A percentile compares a stretch with the other conserved stretches of the same genome.
These are phyloP conservation scores for Aspergillus wentii DNA, from an alignment of 495 filamentous ascomycete genomes.

Conservation along the genomic window DNA sequence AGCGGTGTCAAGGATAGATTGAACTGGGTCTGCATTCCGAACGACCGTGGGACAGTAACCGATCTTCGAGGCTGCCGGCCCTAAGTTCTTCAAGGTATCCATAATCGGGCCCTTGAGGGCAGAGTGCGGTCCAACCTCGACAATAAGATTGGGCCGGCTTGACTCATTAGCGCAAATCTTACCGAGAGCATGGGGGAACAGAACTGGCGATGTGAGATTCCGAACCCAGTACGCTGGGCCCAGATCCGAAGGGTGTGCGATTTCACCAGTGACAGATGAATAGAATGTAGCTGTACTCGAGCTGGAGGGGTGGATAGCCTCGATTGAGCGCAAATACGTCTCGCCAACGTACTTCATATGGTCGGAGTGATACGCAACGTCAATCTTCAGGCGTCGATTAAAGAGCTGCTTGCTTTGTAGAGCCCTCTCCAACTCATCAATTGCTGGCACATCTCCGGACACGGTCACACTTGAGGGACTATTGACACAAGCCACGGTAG, in stretches of 20 bases:
- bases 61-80: constrained; percentile 5
- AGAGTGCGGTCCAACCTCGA: constrained; percentile 64
- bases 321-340: constrained; percentile 27
- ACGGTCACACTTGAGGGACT: constrained; percentile 44
- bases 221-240: constrained; percentile 37
- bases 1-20: constrained; percentile 20
- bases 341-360: constrained; percentile 34
- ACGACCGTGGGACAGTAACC: constrained; percentile 21
- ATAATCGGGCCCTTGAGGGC: constrained; percentile 49
- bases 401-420: constrained; percentile 27
- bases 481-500: constrained; percentile 46
- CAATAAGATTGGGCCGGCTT: constrained; percentile 21
- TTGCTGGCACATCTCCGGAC: constrained; percentile 31
- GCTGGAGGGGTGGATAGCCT: constrained; percentile 10
- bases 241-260: constrained; percentile 13
- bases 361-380: constrained; percentile 40
- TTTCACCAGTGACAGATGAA: constrained; percentile 35
- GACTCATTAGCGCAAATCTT: constrained; percentile 1
- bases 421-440: constrained; percentile 26
- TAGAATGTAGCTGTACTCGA: constrained; percentile 26
- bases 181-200: constrained; percentile 36
- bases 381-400: constrained; percentile 32
- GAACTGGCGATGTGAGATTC: constrained; percentile 42
- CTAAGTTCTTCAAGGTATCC: constrained; percentile 24
- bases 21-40: constrained; percentile 17